phyloP scores from a whole-genome alignment of 768 basidiomycete genomes.

The Phaeotremella skinneri region DNA sequence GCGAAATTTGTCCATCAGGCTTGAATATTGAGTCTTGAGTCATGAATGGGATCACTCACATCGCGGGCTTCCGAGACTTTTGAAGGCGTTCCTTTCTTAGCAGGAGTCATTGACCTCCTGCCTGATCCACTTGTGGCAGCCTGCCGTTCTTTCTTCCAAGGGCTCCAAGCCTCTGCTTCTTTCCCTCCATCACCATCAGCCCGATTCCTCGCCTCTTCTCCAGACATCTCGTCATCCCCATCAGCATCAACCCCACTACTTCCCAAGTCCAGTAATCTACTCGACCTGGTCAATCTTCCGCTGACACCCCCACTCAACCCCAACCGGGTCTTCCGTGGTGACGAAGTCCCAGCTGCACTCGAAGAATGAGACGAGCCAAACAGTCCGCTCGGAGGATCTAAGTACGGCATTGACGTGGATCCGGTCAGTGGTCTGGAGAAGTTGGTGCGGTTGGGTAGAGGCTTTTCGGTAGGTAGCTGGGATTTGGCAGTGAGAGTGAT shows the following conservation, averaged over 20 bases:
- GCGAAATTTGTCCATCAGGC: too few species aligned
- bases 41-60: constrained; percentile 20
- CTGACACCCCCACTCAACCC: constrained; percentile 3
- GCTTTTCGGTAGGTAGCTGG: constrained; percentile 6
- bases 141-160: constrained; percentile 28
- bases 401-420: constrained; percentile 29
- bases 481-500: constrained; percentile 14
- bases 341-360: too few species aligned
- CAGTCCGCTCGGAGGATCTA: constrained; percentile 22
- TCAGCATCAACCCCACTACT: constrained; percentile 10
- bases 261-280: constrained; percentile 1
- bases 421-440: constrained; percentile 26
- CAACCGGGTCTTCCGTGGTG: constrained; percentile 12
- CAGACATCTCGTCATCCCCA: constrained; percentile 16
- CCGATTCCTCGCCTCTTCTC: neutral
- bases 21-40: too few species aligned
- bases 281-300: constrained; percentile 17
- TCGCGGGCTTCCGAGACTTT: constrained; percentile 14
- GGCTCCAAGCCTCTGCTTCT: constrained; percentile 24
- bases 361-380: constrained; percentile 7
- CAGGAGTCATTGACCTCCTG: constrained; percentile 18
- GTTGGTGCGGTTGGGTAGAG: constrained; percentile 12
- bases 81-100: constrained; percentile 8
- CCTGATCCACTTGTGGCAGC: constrained; percentile 11
- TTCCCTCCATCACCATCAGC: neutral